Conservation (phyloP, 2,329 filamentous ascomycete genomes). For the Trichophyton schoenleinii region DNA sequence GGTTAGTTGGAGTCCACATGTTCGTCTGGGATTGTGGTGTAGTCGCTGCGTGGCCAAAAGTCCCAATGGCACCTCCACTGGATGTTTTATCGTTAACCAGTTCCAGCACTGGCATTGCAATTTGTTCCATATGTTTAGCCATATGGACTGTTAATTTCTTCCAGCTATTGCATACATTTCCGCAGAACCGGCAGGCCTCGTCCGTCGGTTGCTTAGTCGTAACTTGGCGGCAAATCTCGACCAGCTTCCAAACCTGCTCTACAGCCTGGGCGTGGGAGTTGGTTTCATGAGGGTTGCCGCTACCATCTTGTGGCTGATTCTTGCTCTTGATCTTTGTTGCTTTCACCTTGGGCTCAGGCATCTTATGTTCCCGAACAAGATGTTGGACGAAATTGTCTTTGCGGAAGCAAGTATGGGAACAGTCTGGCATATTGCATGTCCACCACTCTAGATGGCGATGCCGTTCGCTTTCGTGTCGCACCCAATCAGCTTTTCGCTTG, state of each 20-base stretch:
- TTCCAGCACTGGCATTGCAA: conserved; percentile 65
- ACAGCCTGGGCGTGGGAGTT: conserved; percentile 26
- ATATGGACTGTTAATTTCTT: conserved; percentile 91
- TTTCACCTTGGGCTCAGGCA: conserved; percentile 67
- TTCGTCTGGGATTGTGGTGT: not conserved
- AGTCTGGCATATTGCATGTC: conserved; percentile 71
- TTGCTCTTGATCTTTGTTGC: conserved; percentile 48
- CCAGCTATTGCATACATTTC: conserved; percentile 67
- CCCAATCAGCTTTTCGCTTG: conserved; percentile 93
- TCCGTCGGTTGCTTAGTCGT: conserved; percentile 54
- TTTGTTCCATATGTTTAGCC: conserved; percentile 87
- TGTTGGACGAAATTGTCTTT: conserved; percentile 92
- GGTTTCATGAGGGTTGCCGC: conserved; percentile 17
- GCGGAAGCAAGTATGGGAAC: conserved; percentile 68
- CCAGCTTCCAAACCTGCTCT: conserved; percentile 61
- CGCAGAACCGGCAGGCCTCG: conserved; percentile 80
- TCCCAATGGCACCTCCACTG: conserved; percentile 42
- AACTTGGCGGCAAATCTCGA: conserved; percentile 64
- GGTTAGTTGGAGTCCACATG: not conserved
- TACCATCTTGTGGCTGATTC: conserved; percentile 13
- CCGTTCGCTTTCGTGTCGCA: conserved; percentile 82
- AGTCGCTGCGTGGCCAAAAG: not conserved
- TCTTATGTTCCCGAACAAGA: conserved; percentile 81
- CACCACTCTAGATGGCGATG: conserved; percentile 87
- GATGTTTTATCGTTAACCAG: conserved; percentile 34